These are phyloP conservation scores for Aspergillus bertholletiae DNA, from an alignment of 495 filamentous ascomycete genomes.

Conservation along the genomic window DNA sequence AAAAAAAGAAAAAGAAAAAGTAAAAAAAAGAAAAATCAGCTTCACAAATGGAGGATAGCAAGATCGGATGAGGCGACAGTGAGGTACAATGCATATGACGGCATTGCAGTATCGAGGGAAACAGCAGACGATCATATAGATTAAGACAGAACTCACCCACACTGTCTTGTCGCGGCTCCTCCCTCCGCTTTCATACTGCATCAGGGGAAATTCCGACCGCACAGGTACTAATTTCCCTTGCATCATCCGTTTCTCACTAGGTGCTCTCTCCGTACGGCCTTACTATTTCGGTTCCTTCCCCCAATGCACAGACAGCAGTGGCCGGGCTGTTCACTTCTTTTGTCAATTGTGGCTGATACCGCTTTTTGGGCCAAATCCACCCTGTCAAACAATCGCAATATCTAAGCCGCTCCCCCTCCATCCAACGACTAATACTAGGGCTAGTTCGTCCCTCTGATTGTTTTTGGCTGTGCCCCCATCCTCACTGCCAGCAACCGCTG, in stretches of 20 bases:
- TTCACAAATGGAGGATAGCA: not conserved
- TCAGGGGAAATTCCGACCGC: not conserved
- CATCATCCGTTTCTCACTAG: conserved; percentile 4
- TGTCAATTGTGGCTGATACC: conserved; percentile 19
- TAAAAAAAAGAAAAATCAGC: not conserved
- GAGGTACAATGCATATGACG: not conserved
- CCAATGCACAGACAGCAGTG: conserved; percentile 5
- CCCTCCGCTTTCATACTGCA: conserved; percentile 2
- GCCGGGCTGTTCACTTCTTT: conserved; percentile 1
- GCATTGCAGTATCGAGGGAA: not conserved
- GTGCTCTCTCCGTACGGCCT: too few species aligned
- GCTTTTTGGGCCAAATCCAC: conserved; percentile 8
- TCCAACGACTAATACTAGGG: not conserved
- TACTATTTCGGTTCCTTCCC: not conserved
- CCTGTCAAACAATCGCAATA: not conserved
- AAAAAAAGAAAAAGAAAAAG: not conserved
- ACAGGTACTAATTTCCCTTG: conserved; percentile 10
- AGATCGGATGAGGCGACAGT: not conserved
- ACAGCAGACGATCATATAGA: not conserved
- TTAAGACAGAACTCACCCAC: not conserved
- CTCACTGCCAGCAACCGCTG: conserved; percentile 20
- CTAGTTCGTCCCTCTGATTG: not conserved
- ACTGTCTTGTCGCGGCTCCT: not conserved
- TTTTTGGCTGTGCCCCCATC: not conserved
- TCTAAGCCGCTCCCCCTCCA: not conserved